phyloP scores from a whole-genome alignment of 73 alveolate species.

The Symbiodinium pilosum region DNA sequence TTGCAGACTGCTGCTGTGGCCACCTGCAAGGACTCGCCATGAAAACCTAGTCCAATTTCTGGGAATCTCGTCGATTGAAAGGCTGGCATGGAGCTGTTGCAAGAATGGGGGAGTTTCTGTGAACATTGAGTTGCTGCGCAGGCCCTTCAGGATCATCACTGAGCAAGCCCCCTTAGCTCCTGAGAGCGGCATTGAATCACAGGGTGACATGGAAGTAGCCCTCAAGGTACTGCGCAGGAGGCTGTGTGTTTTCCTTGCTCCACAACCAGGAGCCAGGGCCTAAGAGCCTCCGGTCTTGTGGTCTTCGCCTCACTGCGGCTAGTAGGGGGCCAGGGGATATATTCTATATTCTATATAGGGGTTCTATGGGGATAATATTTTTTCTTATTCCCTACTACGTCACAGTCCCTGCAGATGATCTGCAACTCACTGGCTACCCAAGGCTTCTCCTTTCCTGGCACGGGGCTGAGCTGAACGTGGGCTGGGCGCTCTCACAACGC shows the following conservation, averaged over 20 bases:
- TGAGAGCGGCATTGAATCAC: no score
- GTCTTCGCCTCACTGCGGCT: not conserved
- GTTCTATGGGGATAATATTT: no score
- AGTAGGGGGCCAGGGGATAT: not conserved
- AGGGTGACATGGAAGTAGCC: no score
- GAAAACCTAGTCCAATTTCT: slow-evolving; percentile 53
- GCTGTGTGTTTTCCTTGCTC: slow-evolving; percentile 96
- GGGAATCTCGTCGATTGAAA: slow-evolving; percentile 71
- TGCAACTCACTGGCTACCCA: not conserved
- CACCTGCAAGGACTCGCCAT: slow-evolving; percentile 50
- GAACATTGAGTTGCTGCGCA: not conserved
- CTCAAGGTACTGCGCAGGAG: slow-evolving; percentile 97
- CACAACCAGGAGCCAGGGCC: slow-evolving; percentile 93
- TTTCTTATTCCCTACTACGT: not conserved
- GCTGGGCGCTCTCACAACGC: no score
- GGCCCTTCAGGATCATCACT: slow-evolving; percentile 88
- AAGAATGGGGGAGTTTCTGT: not conserved
- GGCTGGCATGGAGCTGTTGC: slow-evolving; percentile 8
- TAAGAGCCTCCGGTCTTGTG: no score
- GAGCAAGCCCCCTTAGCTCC: slow-evolving; percentile 38
- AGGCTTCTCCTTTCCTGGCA: not conserved
- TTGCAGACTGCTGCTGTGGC: no score
- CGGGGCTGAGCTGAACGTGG: not conserved
- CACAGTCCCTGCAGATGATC: no score
- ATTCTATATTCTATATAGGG: no score